A percentile compares a stretch with the other conserved stretches of the same genome.
phyloP scores from a whole-genome alignment of 441 rosid species.

The Kokia cookei region DNA sequence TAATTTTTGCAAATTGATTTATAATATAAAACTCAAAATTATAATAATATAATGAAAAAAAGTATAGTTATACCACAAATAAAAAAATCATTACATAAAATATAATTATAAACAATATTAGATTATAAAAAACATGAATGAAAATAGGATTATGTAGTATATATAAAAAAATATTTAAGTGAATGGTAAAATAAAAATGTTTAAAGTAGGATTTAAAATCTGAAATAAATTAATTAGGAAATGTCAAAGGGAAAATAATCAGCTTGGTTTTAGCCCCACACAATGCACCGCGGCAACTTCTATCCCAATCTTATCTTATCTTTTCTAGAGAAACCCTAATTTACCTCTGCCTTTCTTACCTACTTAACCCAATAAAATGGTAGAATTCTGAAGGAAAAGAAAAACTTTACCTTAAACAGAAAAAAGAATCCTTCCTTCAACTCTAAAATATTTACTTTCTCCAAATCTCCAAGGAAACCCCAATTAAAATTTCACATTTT shows the following conservation, averaged over 20 bases:
- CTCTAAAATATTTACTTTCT: background rate
- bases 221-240: background rate
- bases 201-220: too few species aligned
- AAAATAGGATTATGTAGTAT: too few species aligned
- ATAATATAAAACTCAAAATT: too few species aligned
- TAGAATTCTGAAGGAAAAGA: background rate
- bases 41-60: too few species aligned
- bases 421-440: constrained; percentile 9
- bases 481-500: constrained; percentile 9
- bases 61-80: too few species aligned
- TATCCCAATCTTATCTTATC: constrained; percentile 5
- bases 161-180: too few species aligned
- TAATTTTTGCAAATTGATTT: too few species aligned
- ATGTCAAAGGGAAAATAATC: background rate
- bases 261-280: constrained; percentile 18
- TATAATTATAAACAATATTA: background rate
- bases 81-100: too few species aligned
- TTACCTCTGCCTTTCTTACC: constrained; percentile 14
- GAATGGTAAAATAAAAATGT: too few species aligned
- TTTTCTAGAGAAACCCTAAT: constrained; percentile 22
- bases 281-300: background rate
- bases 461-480: background rate
- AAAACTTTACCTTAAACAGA: background rate
- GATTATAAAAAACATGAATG: too few species aligned
- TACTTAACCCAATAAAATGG: constrained; percentile 6